These are phyloP conservation scores for Fusarium proliferatum DNA, from an alignment of 2,329 filamentous ascomycete genomes.

Conservation along the genomic window DNA sequence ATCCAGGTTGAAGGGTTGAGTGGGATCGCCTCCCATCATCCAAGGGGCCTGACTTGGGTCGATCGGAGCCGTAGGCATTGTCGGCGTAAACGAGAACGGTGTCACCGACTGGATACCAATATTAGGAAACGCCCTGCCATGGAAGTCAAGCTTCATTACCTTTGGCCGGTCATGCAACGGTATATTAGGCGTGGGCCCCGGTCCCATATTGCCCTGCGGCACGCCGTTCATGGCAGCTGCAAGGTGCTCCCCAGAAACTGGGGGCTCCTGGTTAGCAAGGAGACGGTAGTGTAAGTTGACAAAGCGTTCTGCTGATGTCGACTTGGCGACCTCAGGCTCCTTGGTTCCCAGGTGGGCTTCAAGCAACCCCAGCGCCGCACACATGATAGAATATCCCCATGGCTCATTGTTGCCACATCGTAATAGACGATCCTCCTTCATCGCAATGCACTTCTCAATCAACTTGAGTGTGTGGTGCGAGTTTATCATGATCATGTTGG, in stretches of 20 bases:
- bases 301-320: slow-evolving; percentile 68
- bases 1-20: slow-evolving; percentile 61
- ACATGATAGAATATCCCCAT: slow-evolving; percentile 73
- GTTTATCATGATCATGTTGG: slow-evolving; percentile 72
- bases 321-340: slow-evolving; percentile 67
- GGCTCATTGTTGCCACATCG: slow-evolving; percentile 73
- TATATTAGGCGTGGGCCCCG: slow-evolving; percentile 46
- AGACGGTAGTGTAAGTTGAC: slow-evolving; percentile 69
- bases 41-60: slow-evolving; percentile 51
- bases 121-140: slow-evolving; percentile 46
- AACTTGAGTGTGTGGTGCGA: slow-evolving; percentile 69
- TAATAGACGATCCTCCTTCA: slow-evolving; percentile 71
- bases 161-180: slow-evolving; percentile 53
- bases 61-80: slow-evolving; percentile 50
- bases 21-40: slow-evolving; percentile 48
- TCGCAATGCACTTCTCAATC: slow-evolving; percentile 69
- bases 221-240: slow-evolving; percentile 40
- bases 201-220: slow-evolving; percentile 41
- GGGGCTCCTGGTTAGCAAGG: slow-evolving; percentile 64
- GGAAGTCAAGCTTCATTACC: slow-evolving; percentile 50
- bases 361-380: slow-evolving; percentile 67
- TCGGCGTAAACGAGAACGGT: slow-evolving; percentile 54
- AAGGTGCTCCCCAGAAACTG: slow-evolving; percentile 49
- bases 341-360: slow-evolving; percentile 70
- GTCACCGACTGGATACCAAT: slow-evolving; percentile 53